Percentiles rank a stretch among this genome's conserved stretches.
Conservation (phyloP, 1,284 basidiomycete species). For the Mycosarcoma mackinlayi region DNA sequence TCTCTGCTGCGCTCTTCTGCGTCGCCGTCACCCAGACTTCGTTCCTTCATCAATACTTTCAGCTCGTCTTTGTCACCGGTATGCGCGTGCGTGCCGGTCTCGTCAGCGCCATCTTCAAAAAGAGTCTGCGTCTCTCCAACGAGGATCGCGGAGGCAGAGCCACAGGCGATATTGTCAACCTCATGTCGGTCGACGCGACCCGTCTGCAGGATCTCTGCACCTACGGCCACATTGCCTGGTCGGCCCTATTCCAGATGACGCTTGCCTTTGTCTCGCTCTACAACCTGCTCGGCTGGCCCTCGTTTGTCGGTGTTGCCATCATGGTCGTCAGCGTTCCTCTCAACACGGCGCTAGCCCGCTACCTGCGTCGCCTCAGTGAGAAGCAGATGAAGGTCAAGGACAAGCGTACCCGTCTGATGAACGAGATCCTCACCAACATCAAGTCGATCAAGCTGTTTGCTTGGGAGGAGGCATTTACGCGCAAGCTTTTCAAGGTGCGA, state of each 20-base stretch:
- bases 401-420: constrained; percentile 69
- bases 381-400: constrained; percentile 92
- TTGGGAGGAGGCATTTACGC: constrained; percentile 69
- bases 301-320: constrained; percentile 83
- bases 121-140: constrained; percentile 74
- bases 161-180: constrained; percentile 86
- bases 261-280: constrained; percentile 74
- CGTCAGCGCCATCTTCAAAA: constrained; percentile 85
- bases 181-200: constrained; percentile 90
- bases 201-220: constrained; percentile 89
- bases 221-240: constrained; percentile 81
- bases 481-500: constrained; percentile 78
- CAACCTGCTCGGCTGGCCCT: constrained; percentile 81
- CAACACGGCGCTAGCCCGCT: constrained; percentile 80
- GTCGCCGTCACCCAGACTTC: constrained; percentile 79
- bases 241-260: constrained; percentile 73
- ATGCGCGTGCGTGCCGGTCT: constrained; percentile 86
- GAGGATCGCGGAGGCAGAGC: constrained; percentile 83
- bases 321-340: constrained; percentile 76
- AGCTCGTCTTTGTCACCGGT: constrained; percentile 69
- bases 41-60: constrained; percentile 83
- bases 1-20: constrained; percentile 72
- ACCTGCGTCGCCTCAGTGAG: constrained; percentile 78
- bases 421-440: constrained; percentile 65
- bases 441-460: constrained; percentile 66